Evolutionary conservation across 2,329 filamentous ascomycete species (phyloP).

Genomic region (Colletotrichum trifolii): DNA sequence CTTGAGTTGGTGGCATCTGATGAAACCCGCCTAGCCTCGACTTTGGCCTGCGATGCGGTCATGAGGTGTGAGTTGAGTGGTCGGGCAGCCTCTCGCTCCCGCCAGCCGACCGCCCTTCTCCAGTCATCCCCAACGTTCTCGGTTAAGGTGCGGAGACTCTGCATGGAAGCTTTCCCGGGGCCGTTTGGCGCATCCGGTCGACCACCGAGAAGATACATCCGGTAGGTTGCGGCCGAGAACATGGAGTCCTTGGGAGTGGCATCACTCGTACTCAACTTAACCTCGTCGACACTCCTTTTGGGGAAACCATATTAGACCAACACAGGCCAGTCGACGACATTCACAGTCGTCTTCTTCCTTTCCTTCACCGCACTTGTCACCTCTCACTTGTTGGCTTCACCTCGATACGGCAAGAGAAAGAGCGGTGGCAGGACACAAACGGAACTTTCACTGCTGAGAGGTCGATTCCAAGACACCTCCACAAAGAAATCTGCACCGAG

Average conservation of each 20-base stretch:
- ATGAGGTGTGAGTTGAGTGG: conserved; percentile 16
- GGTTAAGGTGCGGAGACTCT: conserved; percentile 25
- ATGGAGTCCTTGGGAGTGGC: conserved; percentile 7
- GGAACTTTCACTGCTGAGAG: conserved; percentile 52
- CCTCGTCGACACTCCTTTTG: conserved; percentile 3
- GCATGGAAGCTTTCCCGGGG: conserved; percentile 37
- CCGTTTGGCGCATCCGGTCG: conserved; percentile 40
- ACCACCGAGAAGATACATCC: conserved; percentile 36
- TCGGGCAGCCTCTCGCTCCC: conserved; percentile 2
- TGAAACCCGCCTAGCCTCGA: conserved; percentile 54
- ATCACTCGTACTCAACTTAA: conserved; percentile 6
- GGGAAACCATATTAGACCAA: conserved; percentile 23
- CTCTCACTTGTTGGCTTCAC: conserved; percentile 54
- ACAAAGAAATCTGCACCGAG: conserved; percentile 61
- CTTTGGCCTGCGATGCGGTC: conserved; percentile 36
- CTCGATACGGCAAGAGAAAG: conserved; percentile 54
- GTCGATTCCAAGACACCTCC: conserved; percentile 61
- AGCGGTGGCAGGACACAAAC: conserved; percentile 63
- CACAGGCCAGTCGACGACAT: conserved; percentile 17
- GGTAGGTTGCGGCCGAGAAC: conserved; percentile 19
- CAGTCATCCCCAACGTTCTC: conserved; percentile 8
- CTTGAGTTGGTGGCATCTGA: conserved; percentile 49
- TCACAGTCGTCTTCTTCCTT: conserved; percentile 21
- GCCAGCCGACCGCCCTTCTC: conserved; percentile 19
- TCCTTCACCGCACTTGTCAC: conserved; percentile 44